phyloP scores from a whole-genome alignment of 2,329 filamentous ascomycete genomes.

The Fusarium concolor region DNA sequence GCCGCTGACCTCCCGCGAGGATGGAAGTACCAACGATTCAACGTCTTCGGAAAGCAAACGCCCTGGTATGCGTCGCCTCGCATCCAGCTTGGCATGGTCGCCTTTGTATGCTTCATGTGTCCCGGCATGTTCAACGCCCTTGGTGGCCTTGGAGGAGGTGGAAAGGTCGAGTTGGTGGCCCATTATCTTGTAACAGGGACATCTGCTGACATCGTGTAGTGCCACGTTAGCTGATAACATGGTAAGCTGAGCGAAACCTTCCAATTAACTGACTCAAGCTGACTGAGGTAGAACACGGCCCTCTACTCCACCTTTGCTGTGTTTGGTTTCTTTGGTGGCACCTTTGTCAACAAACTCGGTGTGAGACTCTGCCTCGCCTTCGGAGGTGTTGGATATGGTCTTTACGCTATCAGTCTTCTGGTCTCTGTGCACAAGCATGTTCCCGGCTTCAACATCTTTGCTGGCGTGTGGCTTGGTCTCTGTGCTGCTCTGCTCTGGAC shows the following conservation, averaged over 20 bases:
- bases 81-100: conserved; percentile 76
- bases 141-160: conserved; percentile 72
- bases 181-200: too few relatives aligned
- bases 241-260: conserved; percentile 31
- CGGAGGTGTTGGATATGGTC: conserved; percentile 79
- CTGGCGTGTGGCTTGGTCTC: conserved; percentile 79
- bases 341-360: conserved; percentile 80
- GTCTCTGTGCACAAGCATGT: conserved; percentile 73
- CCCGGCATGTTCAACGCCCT: conserved; percentile 80
- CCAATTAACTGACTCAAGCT: neutral
- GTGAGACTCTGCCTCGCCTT: conserved; percentile 74
- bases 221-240: conserved; percentile 56
- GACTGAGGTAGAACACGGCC: conserved; percentile 59
- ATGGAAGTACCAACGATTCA: conserved; percentile 42
- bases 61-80: conserved; percentile 78
- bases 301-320: conserved; percentile 77
- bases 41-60: conserved; percentile 31
- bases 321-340: conserved; percentile 77
- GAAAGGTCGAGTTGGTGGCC: conserved; percentile 60
- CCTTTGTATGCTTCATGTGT: conserved; percentile 68
- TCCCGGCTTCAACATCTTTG: conserved; percentile 65
- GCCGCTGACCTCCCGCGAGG: conserved; percentile 29
- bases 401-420: conserved; percentile 76
- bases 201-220: too few relatives aligned
- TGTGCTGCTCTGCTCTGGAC: conserved; percentile 86